Base-by-base conservation (phyloP, 352 stramenopile genomes). In the Pythium sp. region DNA sequence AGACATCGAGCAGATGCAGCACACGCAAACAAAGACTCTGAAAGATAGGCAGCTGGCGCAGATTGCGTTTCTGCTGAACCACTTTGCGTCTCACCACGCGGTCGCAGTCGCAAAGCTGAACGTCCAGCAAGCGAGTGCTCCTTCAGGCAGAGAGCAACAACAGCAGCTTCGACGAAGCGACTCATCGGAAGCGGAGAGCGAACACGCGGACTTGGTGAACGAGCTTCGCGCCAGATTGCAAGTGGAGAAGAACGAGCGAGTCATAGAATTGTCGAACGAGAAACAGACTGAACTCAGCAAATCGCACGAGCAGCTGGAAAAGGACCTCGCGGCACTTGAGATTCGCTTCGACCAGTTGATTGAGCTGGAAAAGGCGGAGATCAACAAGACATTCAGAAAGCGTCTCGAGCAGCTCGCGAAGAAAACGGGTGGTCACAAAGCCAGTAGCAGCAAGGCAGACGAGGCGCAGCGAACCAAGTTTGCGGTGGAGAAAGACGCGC, bases 191-290 rank as follows among this genome's bases (percentile, higher is more conserved):
- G 41, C 58, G 2, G 67, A 75, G 47, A 66, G 41, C 49, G 72
- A 75, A 53, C 67, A 64, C 47, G 72, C 83, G 1, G 80, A 89
- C 30, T 64, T 79, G 9, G 59, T 86, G 2, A 68, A 76, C 38
- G 81, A 88, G 36, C 72, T 90, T 43, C 73, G 80, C 9, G 74
- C 74, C 18, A 68, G 78, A 15, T 63, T 91, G 22, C 75, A 84
- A 34, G 68, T 92, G 9, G 80, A 92, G 51, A 66, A 73, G 9
- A 72, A 87, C 28, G 80, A 87, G 58, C 83, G 75, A 5, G 71
- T 80, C 34, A 68, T 61, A 54, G 70, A 86, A 51, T 69, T 92
- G 2, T 32, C 72, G 26, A 36, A 71, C 11, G 77, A 87, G 15
- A 88, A 84, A 65, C 72, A 65, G 22, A 46, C 54, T 22, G 72